Conservation (phyloP, 495 filamentous ascomycete species). For the Daldinia childiae region DNA sequence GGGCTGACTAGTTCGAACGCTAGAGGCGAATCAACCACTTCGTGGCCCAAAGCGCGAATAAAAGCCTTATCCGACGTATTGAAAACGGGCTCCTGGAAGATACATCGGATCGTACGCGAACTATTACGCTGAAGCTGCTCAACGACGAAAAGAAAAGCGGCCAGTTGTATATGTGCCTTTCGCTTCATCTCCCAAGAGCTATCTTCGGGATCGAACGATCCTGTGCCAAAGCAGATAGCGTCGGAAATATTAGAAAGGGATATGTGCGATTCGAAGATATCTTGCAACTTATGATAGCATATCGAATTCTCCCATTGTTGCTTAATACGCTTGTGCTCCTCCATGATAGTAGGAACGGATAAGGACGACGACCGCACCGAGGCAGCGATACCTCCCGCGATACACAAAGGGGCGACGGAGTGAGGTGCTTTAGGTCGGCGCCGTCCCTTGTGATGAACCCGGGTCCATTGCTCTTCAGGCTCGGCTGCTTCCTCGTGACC, state of each 20-base stretch:
- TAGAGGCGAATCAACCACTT: conserved; percentile 64
- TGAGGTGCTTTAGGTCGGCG: neutral
- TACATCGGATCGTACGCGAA: conserved; percentile 49
- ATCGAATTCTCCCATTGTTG: conserved; percentile 36
- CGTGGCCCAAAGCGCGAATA: conserved; percentile 61
- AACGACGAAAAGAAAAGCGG: conserved; percentile 66
- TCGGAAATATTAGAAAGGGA: conserved; percentile 34
- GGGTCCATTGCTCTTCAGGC: neutral
- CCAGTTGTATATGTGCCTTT: conserved; percentile 65
- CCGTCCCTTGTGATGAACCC: conserved; percentile 9
- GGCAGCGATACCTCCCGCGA: neutral
- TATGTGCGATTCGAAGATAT: conserved; percentile 25
- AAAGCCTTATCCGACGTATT: conserved; percentile 68
- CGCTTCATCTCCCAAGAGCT: conserved; percentile 46
- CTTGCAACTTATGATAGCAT: conserved; percentile 23
- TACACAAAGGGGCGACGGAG: neutral
- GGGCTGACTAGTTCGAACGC: conserved; percentile 64
- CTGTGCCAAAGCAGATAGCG: conserved; percentile 57
- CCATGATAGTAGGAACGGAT: conserved; percentile 32
- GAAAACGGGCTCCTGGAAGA: conserved; percentile 78
- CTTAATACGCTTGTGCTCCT: conserved; percentile 33
- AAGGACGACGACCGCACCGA: conserved; percentile 19
- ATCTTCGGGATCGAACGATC: conserved; percentile 55
- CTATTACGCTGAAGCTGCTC: conserved; percentile 46
- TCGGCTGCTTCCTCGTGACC: too few species aligned